Percentiles rank a stretch among this genome's conserved stretches.
Evolutionary conservation across 441 rosid species (phyloP).

Genomic region (Francoa sonchifolia): DNA sequence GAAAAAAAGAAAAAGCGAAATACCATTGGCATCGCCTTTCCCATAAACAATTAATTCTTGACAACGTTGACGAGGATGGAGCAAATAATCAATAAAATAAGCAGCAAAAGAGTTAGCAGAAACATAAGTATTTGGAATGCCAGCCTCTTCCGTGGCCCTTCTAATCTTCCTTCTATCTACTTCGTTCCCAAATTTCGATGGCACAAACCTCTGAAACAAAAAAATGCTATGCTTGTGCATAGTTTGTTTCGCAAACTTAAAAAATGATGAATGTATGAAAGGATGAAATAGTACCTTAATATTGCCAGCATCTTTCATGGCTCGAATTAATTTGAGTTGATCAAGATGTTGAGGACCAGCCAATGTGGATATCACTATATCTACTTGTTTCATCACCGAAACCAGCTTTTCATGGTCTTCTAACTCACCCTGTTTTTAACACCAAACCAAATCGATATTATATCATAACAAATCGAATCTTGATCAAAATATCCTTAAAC

Average conservation of each 20-base stretch:
- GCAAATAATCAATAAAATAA: slow-evolving; percentile 23
- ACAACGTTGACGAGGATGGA: slow-evolving; percentile 14
- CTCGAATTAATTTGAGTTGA: slow-evolving; percentile 26
- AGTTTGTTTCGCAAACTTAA: no score
- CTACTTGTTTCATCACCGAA: slow-evolving; percentile 15
- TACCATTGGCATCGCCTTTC: no score
- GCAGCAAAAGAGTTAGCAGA: slow-evolving; percentile 27
- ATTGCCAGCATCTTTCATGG: slow-evolving; percentile 31
- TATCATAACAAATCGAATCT: not conserved
- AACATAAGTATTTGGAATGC: slow-evolving; percentile 21
- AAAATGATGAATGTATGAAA: no score
- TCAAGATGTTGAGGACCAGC: slow-evolving; percentile 27
- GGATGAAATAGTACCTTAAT: no score
- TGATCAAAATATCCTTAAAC: not conserved
- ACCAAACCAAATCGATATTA: not conserved
- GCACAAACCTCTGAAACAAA: slow-evolving; percentile 27
- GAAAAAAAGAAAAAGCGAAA: no score
- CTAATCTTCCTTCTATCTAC: slow-evolving; percentile 29
- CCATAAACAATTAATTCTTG: slow-evolving; percentile 18
- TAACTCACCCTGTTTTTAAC: slow-evolving; percentile 18
- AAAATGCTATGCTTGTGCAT: no score
- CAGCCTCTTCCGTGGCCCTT: slow-evolving; percentile 29
- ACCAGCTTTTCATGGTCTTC: slow-evolving; percentile 36
- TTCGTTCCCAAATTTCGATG: slow-evolving; percentile 31
- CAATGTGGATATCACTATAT: slow-evolving; percentile 30